Percentiles rank a stretch among this genome's conserved stretches.
phyloP scores from a whole-genome alignment of 2,329 filamentous ascomycete genomes.

The Helotiales sp. region DNA sequence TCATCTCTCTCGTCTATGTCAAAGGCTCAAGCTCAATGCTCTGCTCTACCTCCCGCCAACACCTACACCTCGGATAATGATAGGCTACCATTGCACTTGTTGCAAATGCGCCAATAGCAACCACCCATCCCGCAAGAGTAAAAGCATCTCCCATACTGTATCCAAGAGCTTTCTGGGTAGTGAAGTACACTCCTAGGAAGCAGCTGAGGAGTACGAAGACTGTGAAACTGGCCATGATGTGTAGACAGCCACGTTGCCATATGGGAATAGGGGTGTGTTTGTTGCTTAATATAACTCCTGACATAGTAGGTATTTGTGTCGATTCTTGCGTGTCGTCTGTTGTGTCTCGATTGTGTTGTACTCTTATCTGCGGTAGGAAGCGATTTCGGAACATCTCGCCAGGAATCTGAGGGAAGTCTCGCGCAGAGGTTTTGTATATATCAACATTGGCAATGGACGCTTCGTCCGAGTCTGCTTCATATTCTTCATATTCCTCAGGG shows the following conservation, averaged over 20 bases:
- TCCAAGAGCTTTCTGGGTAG: background rate
- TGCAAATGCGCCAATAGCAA: slow-evolving; percentile 2
- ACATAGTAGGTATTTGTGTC: too few relatives aligned
- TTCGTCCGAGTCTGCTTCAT: too few relatives aligned
- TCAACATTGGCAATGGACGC: too few relatives aligned
- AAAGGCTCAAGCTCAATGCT: background rate
- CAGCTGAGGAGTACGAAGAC: background rate
- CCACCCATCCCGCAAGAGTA: background rate
- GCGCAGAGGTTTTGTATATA: too few relatives aligned
- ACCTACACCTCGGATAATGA: background rate
- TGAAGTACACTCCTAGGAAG: background rate
- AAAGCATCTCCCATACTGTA: background rate
- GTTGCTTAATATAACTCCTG: too few relatives aligned
- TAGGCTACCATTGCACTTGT: background rate
- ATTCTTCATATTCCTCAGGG: too few relatives aligned
- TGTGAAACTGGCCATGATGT: background rate
- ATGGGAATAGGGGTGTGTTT: too few relatives aligned
- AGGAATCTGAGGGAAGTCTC: too few relatives aligned
- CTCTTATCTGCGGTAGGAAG: too few relatives aligned
- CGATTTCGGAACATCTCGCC: too few relatives aligned
- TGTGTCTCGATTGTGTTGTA: background rate
- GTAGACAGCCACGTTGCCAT: background rate
- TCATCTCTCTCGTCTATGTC: too few relatives aligned
- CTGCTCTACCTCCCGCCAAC: background rate
- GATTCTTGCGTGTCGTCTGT: too few relatives aligned